A percentile compares a stretch with the other conserved stretches of the same genome.
These are phyloP conservation scores for Pleurotus sapidus DNA, from an alignment of 768 basidiomycete genomes.

Conservation along the genomic window DNA sequence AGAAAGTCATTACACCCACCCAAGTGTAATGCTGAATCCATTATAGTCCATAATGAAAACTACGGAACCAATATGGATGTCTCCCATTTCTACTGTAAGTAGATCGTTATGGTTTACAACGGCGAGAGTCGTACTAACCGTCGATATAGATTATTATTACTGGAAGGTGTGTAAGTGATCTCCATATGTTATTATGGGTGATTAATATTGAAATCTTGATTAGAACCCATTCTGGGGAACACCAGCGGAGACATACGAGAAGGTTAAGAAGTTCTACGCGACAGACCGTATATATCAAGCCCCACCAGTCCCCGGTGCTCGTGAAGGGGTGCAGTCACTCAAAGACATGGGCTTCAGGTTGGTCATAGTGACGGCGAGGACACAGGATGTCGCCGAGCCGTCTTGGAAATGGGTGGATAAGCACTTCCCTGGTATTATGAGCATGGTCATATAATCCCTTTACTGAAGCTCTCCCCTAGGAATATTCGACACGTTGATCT, in stretches of 20 bases:
- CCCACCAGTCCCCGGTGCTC: slow-evolving; percentile 57
- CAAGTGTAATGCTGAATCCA: neutral
- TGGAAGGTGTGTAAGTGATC: slow-evolving; percentile 54
- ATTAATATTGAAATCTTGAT: neutral
- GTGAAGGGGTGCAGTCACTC: slow-evolving; percentile 53
- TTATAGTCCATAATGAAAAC: slow-evolving; percentile 62
- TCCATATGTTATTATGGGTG: neutral
- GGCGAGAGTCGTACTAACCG: neutral
- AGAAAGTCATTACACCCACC: slow-evolving; percentile 15
- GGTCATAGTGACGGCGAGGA: slow-evolving; percentile 76
- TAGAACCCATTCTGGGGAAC: slow-evolving; percentile 64
- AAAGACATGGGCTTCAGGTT: slow-evolving; percentile 64
- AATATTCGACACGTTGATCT: slow-evolving; percentile 59
- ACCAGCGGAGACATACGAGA: slow-evolving; percentile 50
- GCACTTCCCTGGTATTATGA: slow-evolving; percentile 56
- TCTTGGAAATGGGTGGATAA: slow-evolving; percentile 67
- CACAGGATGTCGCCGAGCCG: slow-evolving; percentile 46
- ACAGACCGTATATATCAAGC: slow-evolving; percentile 46
- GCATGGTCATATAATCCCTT: neutral
- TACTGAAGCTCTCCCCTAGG: slow-evolving; percentile 21
- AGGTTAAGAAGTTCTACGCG: slow-evolving; percentile 59
- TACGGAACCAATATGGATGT: slow-evolving; percentile 56
- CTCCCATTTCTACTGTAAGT: slow-evolving; percentile 61
- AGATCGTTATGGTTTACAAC: neutral
- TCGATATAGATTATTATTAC: slow-evolving; percentile 62